phyloP scores from a whole-genome alignment of 2,329 filamentous ascomycete genomes.

The Cladophialophora yegresii region DNA sequence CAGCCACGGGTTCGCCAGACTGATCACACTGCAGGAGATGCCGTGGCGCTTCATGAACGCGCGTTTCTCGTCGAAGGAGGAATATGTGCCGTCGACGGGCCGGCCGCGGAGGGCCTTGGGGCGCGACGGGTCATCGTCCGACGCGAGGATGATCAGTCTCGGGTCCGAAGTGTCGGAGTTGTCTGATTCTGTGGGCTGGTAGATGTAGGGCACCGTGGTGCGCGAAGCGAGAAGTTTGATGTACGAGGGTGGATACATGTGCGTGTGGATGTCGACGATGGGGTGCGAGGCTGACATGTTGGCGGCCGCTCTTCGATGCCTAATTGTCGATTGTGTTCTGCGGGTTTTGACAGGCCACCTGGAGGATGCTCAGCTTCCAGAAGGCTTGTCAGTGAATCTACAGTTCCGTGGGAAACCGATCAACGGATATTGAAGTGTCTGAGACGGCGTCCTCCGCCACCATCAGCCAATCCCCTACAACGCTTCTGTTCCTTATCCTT shows the following conservation, averaged over 20 bases:
- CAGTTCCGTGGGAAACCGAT: background rate
- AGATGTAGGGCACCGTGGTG: conserved; percentile 49
- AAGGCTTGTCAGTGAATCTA: background rate
- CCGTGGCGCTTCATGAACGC: conserved; percentile 83
- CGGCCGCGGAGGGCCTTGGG: conserved; percentile 62
- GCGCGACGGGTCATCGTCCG: conserved; percentile 48
- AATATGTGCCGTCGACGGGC: conserved; percentile 81
- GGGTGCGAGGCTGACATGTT: conserved; percentile 33
- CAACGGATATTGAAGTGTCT: background rate
- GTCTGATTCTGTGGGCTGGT: conserved; percentile 41
- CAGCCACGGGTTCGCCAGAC: conserved; percentile 90
- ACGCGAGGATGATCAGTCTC: conserved; percentile 51
- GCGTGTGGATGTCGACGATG: conserved; percentile 63
- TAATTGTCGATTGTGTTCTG: background rate
- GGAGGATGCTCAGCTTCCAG: background rate
- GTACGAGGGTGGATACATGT: conserved; percentile 64
- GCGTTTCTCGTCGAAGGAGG: conserved; percentile 75
- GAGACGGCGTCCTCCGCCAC: conserved; percentile 16
- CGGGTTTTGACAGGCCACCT: background rate
- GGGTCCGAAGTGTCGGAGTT: conserved; percentile 38
- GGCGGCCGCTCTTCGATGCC: background rate
- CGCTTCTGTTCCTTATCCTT: conserved; percentile 8
- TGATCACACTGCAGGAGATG: conserved; percentile 82
- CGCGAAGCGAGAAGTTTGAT: conserved; percentile 60
- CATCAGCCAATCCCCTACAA: background rate